Evolutionary conservation across 768 basidiomycete genomes (phyloP), one percentile per base, ranked within the genome.

Genomic region (Kwoniella bestiolae): DNA sequence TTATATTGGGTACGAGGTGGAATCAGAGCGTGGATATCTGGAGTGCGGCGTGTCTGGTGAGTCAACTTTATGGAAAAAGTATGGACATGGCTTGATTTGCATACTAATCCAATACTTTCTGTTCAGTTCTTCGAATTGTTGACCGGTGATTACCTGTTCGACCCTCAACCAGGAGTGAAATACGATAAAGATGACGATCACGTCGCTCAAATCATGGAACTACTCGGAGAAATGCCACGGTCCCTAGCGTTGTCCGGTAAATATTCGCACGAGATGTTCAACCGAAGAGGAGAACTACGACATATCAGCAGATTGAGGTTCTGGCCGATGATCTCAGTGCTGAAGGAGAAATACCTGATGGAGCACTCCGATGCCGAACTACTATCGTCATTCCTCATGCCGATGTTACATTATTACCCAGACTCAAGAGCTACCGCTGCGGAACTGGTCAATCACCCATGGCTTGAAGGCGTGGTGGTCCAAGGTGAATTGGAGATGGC

Each of bases 121-220:
- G n/a, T 45, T 7, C 71, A 94, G 92, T 86, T 93, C 44, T 99
- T 99, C 79, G 95, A 98, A 79, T 87, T 98, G 45, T 87, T 98
- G 69, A 95, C 95, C 21, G 95, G 96, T 23, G 95, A 98, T 80
- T 99, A 98, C 82, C 86, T 99, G 38, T 99, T 99, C 78, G 96
- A 98, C 78, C 95, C 95, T 0, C 93, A 93, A 23, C 91, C 91
- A 1, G 95, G 95, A 2, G 89, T 91, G 52, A 88, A 94, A 45
- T 97, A 96, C 78, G 91, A 89, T 83, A 98, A 98, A 81, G 93
- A 96, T 80, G 93, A 94, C 75, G 95, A 97, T 77, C 94, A 99
- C 76, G 92, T 98, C 66, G 95, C 96, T 3, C 96, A 99, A 83
- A 92, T 98, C 69, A 92, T 97, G 81, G 95, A 99, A 82, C 85